phyloP scores from a whole-genome alignment of 306 rosid genomes.

The Acacia melanoxylon region DNA sequence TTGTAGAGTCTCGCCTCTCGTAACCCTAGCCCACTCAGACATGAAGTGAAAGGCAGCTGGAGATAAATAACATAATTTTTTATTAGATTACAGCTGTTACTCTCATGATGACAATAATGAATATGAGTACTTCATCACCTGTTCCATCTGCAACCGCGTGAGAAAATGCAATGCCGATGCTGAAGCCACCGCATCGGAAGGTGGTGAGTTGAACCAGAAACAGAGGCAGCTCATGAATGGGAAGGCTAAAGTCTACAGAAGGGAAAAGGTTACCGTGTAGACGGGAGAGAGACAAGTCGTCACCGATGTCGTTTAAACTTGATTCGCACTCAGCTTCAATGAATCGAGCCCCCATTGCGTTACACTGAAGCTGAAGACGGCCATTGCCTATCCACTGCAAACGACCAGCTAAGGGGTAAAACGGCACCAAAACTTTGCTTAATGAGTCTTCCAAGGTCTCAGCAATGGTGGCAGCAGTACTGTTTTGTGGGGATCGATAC shows the following conservation, averaged over 20 bases:
- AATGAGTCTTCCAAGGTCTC: conserved; percentile 47
- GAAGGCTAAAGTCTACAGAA: conserved; percentile 35
- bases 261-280: conserved; percentile 40
- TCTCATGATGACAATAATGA: not conserved
- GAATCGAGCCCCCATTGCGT: conserved; percentile 47
- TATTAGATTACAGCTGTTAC: not conserved
- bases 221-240: conserved; percentile 37
- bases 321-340: conserved; percentile 48
- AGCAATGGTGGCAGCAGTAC: not conserved
- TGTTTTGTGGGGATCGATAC: conserved; percentile 29
- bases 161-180: conserved; percentile 29
- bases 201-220: no score
- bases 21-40: conserved; percentile 56
- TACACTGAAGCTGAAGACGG: conserved; percentile 64
- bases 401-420: conserved; percentile 70
- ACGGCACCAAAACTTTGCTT: conserved; percentile 49
- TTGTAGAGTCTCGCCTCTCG: conserved; percentile 45
- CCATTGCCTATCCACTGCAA: conserved; percentile 43
- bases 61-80: not conserved
- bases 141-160: conserved; percentile 60
- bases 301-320: conserved; percentile 32
- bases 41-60: conserved; percentile 40
- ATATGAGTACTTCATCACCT: conserved; percentile 7
- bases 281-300: conserved; percentile 41
- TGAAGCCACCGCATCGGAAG: not conserved